These are phyloP conservation scores for Elsinoe perseae DNA, from an alignment of 2,329 filamentous ascomycete genomes.

Conservation along the genomic window DNA sequence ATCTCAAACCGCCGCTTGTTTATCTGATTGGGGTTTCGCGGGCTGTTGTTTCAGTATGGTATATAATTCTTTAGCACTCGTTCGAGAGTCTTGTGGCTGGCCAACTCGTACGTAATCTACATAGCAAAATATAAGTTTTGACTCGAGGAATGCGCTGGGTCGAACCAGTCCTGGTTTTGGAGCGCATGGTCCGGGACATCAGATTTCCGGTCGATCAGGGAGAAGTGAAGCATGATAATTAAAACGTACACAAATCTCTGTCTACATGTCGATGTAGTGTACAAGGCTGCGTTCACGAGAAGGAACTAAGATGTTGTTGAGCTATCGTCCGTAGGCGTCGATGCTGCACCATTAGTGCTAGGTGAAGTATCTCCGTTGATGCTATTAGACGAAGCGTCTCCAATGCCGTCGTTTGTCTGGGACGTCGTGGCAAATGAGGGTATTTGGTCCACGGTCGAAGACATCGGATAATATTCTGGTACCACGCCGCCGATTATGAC, in stretches of 20 bases:
- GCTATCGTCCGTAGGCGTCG: not conserved
- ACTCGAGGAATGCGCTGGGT: too few species aligned
- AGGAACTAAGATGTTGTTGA: not conserved
- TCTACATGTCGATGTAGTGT: not conserved
- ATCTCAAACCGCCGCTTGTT: too few species aligned
- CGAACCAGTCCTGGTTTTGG: too few species aligned
- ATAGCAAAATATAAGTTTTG: too few species aligned
- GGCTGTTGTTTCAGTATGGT: too few species aligned
- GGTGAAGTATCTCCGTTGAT: not conserved
- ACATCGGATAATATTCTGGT: constrained; percentile 16
- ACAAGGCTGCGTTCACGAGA: not conserved
- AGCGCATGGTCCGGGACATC: too few species aligned
- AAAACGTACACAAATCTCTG: not conserved
- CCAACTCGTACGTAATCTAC: too few species aligned
- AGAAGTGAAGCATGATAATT: too few species aligned
- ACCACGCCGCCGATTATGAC: constrained; percentile 20
- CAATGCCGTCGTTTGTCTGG: not conserved
- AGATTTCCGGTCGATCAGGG: too few species aligned
- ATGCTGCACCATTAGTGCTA: not conserved
- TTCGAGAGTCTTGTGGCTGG: too few species aligned
- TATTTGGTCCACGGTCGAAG: constrained; percentile 1
- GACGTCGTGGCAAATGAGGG: not conserved
- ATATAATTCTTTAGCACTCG: too few species aligned
- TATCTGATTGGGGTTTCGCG: too few species aligned
- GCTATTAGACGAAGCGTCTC: not conserved